Evolutionary conservation across 805 yeast species (phyloP).

Genomic region (Candida multigemmis): DNA sequence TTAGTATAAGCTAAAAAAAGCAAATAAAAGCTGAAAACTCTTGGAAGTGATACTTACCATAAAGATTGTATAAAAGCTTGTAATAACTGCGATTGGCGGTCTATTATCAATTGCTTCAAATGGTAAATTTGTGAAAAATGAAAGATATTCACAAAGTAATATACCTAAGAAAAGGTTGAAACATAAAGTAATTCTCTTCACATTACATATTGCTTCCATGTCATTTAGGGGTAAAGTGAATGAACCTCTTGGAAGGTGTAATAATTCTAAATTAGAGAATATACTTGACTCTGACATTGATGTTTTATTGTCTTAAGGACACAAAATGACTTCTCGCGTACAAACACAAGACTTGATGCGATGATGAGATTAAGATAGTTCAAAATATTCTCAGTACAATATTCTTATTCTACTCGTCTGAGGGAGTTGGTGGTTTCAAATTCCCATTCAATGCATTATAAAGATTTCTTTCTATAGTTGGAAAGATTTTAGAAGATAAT

Average conservation of each 20-base stretch:
- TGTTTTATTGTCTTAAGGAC: too few species aligned
- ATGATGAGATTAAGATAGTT: too few species aligned
- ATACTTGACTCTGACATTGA: too few species aligned
- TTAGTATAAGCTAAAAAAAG: background rate
- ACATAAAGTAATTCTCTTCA: slow-evolving; percentile 2
- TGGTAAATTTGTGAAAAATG: slow-evolving; percentile 21
- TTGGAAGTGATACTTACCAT: slow-evolving; percentile 9
- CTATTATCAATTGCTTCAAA: slow-evolving; percentile 23
- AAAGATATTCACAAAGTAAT: slow-evolving; percentile 19
- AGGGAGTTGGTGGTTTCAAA: slow-evolving; percentile 12
- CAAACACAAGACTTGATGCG: too few species aligned
- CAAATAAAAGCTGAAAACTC: slow-evolving; percentile 2
- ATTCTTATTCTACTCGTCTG: too few species aligned
- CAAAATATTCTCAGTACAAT: too few species aligned
- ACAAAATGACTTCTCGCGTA: too few species aligned
- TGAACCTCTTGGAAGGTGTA: too few species aligned
- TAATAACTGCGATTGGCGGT: slow-evolving; percentile 14
- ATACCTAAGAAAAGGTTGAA: slow-evolving; percentile 11
- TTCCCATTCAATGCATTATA: slow-evolving; percentile 12
- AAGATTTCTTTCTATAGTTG: slow-evolving; percentile 41
- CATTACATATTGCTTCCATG: slow-evolving; percentile 1
- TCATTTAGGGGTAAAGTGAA: background rate
- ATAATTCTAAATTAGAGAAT: too few species aligned
- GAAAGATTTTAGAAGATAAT: slow-evolving; percentile 40
- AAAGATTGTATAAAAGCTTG: slow-evolving; percentile 10